Conservation (phyloP, 2,329 filamentous ascomycete species). For the Sphaerulina vaccinii region DNA sequence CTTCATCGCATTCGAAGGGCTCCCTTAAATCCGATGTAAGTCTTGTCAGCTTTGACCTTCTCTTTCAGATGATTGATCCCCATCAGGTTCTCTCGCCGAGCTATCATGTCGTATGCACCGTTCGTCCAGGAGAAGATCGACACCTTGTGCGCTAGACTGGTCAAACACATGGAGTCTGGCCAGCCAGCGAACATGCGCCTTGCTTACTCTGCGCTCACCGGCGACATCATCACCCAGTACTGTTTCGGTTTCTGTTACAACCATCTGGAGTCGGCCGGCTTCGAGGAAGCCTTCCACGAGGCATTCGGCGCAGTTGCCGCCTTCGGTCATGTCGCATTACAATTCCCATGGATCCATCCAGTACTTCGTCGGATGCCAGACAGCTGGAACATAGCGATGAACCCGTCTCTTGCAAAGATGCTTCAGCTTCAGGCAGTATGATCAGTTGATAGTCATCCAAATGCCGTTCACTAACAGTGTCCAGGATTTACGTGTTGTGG, state of each 20-base stretch:
- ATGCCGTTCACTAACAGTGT: not conserved
- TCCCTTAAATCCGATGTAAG: not conserved
- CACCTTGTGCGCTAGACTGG: conserved; percentile 10
- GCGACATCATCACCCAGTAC: conserved; percentile 22
- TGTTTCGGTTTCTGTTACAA: conserved; percentile 19
- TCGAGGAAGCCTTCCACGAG: conserved; percentile 15
- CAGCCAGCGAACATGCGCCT: conserved; percentile 16
- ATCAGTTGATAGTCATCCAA: not conserved
- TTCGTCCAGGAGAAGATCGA: conserved; percentile 15
- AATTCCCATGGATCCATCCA: conserved; percentile 16
- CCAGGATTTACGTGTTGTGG: not conserved
- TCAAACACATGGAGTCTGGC: conserved; percentile 12
- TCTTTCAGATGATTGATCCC: not conserved
- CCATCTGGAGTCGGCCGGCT: conserved; percentile 16
- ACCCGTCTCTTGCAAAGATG: not conserved
- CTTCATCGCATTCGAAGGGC: not conserved
- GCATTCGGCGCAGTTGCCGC: conserved; percentile 13
- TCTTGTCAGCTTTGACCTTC: not conserved
- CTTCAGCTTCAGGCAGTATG: not conserved
- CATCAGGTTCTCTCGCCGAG: conserved; percentile 1
- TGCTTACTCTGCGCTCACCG: conserved; percentile 18
- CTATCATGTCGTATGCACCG: conserved; percentile 1
- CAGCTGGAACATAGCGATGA: conserved; percentile 18
- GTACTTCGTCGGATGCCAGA: conserved; percentile 14
- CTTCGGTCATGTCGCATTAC: conserved; percentile 18